A percentile compares a stretch with the other conserved stretches of the same genome.
phyloP scores from a whole-genome alignment of 352 stramenopile genomes.

The Hyaloperonospora brassicae region DNA sequence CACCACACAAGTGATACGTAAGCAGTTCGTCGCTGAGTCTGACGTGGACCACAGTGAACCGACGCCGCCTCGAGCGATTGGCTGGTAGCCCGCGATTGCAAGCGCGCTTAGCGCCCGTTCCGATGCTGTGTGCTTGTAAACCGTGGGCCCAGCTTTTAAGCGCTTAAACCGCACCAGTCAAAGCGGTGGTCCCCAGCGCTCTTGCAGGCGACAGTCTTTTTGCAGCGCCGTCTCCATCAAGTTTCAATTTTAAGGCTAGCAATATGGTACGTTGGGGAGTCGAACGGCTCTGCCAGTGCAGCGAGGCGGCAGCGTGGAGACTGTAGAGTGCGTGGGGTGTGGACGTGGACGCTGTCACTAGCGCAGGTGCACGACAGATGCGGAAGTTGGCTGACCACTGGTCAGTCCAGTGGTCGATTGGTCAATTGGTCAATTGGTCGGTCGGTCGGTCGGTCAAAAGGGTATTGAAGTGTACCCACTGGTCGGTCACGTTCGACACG shows the following conservation, averaged over 20 bases:
- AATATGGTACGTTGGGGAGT: slow-evolving; percentile 65
- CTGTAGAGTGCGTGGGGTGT: no score
- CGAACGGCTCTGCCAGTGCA: not conserved
- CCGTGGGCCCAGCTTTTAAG: slow-evolving; percentile 13
- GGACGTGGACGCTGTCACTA: no score
- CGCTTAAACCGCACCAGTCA: slow-evolving; percentile 8
- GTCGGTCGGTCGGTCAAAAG: slow-evolving; percentile 6
- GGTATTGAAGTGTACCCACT: not conserved
- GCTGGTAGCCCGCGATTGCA: slow-evolving; percentile 14
- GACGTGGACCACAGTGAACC: slow-evolving; percentile 3
- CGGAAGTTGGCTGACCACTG: not conserved
- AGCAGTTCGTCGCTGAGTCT: not conserved
- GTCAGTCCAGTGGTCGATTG: slow-evolving; percentile 10
- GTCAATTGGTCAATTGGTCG: slow-evolving; percentile 5
- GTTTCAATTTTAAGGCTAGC: slow-evolving; percentile 81
- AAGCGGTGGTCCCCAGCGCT: slow-evolving; percentile 28
- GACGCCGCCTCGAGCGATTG: slow-evolving; percentile 12
- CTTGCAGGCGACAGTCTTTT: slow-evolving; percentile 44
- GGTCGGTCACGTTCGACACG: not conserved
- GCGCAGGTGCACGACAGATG: not conserved
- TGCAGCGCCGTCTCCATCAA: slow-evolving; percentile 75
- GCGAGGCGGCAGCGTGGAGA: not conserved
- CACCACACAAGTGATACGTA: no score
- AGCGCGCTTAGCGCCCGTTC: slow-evolving; percentile 17
- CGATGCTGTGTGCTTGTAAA: slow-evolving; percentile 8